Conservation (phyloP, 2,329 filamentous ascomycete genomes). For the Teratosphaeria gauchensis region DNA sequence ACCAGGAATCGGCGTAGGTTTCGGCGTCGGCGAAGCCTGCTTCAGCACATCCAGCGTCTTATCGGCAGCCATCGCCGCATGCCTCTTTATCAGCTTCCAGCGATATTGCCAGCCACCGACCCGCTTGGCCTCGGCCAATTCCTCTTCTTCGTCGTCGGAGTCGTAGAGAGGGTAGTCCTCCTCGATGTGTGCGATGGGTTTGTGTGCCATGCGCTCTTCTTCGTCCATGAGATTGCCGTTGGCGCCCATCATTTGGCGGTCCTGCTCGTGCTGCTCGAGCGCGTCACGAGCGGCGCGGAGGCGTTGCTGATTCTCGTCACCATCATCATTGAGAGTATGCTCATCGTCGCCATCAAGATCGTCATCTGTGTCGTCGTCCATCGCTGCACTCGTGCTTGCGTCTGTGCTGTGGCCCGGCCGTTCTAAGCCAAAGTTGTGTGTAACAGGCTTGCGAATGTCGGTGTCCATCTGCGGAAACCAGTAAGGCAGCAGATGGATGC, state of each 20-base stretch:
- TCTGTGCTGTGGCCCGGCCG: constrained; percentile 65
- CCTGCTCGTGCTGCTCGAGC: constrained; percentile 41
- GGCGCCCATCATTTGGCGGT: constrained; percentile 39
- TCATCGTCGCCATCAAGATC: constrained; percentile 51
- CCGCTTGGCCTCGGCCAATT: constrained; percentile 66
- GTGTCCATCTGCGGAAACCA: constrained; percentile 99
- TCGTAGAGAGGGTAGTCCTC: constrained; percentile 85
- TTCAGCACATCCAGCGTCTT: constrained; percentile 27
- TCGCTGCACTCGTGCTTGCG: constrained; percentile 66
- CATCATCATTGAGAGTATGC: constrained; percentile 8
- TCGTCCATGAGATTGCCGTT: constrained; percentile 52
- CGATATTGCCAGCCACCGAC: constrained; percentile 71
- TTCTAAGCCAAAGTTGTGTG: constrained; percentile 83
- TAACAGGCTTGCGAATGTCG: constrained; percentile 88
- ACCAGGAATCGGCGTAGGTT: constrained; percentile 34
- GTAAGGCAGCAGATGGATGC: constrained; percentile 84
- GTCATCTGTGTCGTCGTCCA: constrained; percentile 64
- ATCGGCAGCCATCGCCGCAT: constrained; percentile 41
- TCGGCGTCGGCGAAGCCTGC: constrained; percentile 26
- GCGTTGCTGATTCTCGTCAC: constrained; percentile 35
- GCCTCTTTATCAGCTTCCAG: constrained; percentile 39
- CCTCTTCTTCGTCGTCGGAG: constrained; percentile 66
- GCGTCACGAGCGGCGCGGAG: constrained; percentile 43
- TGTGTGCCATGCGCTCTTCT: constrained; percentile 68
- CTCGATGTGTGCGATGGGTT: constrained; percentile 43